Base-by-base conservation (phyloP, 2,329 filamentous ascomycete species). In the Ophidiomyces ophidiicola region DNA sequence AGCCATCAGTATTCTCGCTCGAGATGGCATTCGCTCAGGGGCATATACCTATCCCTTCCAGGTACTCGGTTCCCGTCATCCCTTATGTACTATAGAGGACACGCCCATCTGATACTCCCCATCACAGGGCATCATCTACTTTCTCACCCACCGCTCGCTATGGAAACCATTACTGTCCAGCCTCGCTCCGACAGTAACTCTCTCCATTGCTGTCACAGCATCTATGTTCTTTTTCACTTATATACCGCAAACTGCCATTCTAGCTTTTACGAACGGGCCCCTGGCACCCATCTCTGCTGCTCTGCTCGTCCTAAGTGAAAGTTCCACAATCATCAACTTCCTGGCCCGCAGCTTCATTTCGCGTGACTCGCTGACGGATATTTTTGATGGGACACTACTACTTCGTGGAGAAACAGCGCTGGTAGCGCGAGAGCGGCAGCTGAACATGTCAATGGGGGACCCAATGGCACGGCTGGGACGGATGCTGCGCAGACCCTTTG, bases 221-320 rank as follows among this genome's bases (percentile, higher is more conserved):
- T 68, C 74, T 58, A 92, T 94, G 84, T 94, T 96, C 62, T 66
- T 81, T 50, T 78, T 94, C 56, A 82, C 86, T 34, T 94, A 94
- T 57, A 55, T 78, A 6, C 88, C 88, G 0, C 88, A 94, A 65
- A 73, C 85, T 17, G 82, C 85, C 1, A 60, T 94, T 10, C 72
- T 94, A 31, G 71, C 85, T 36, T 78, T 94, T 51, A 82, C 92
- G 46, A 88, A 85, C 48, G 88, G 88, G 0, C 87, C 74, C 32
- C 54, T 82, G 6, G 78, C 74, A 19, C 71, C 75, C 18, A 64
- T 76, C 33, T 74, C 76, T 24, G 75, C 70, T 17, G 64, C 65
- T 3, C 59, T 81, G 18, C 73, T 80, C 14, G 60, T 76, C 6
- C 66, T 71, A 40, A 64, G 67, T 56, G 78, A 80, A 64, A 71